Evolutionary conservation across 2,329 filamentous ascomycete genomes (phyloP).

Genomic region (Emergomyces orientalis): DNA sequence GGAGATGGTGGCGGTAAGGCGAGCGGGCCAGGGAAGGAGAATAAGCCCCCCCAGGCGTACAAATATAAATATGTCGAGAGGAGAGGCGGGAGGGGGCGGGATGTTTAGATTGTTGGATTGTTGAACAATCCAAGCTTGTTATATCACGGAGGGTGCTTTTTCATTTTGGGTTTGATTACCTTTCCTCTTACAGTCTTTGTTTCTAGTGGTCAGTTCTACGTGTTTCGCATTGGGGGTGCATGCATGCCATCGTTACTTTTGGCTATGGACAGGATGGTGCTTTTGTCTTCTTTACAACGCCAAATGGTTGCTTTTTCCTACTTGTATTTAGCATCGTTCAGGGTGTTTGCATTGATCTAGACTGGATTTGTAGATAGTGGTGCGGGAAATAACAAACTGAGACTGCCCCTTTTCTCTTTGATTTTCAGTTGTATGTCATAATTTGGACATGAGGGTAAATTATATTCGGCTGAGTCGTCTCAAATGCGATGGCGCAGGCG

Average conservation of each 20-base stretch:
- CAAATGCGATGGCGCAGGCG: neutral
- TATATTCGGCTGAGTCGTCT: neutral
- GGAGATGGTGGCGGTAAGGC: slow-evolving; percentile 19
- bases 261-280: neutral
- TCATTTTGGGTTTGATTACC: neutral
- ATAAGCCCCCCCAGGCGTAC: slow-evolving; percentile 24
- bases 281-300: neutral
- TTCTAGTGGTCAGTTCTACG: neutral
- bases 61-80: slow-evolving; percentile 30
- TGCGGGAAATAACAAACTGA: neutral
- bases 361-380: neutral
- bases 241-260: neutral
- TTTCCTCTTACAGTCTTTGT: neutral
- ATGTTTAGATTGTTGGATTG: neutral
- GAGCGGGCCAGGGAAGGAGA: slow-evolving; percentile 16
- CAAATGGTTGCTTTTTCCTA: too few relatives aligned
- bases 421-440: neutral
- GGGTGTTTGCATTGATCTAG: neutral
- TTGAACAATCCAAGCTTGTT: too few relatives aligned
- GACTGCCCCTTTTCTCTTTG: neutral
- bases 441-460: neutral
- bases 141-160: neutral
- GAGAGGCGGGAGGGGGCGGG: neutral
- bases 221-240: neutral
- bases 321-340: neutral